Conservation (phyloP, 73 alveolate genomes). For the Stentor roeselii region DNA sequence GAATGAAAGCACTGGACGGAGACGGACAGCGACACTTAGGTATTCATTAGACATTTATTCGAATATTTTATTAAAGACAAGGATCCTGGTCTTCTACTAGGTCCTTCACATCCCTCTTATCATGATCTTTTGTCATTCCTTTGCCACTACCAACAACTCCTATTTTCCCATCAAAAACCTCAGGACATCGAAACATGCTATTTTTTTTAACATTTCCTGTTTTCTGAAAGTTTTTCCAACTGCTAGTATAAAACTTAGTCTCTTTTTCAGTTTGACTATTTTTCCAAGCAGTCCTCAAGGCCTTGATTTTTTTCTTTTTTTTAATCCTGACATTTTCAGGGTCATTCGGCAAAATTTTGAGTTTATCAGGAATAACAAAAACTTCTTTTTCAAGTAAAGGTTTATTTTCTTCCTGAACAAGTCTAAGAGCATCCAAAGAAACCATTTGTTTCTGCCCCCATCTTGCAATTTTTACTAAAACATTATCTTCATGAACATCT, state of each 20-base stretch:
- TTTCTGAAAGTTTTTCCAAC: constrained; percentile 16
- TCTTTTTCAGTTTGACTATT: constrained; percentile 8
- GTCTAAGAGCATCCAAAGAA: not conserved
- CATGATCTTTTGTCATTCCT: constrained; percentile 11
- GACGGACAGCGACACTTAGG: constrained; percentile 10
- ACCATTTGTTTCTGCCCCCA: constrained; percentile 18
- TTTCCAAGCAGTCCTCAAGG: constrained; percentile 19
- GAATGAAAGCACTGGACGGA: not conserved
- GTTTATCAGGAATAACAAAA: constrained; percentile 1
- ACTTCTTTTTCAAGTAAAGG: constrained; percentile 13
- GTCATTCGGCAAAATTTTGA: constrained; percentile 23
- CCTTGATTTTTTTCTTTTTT: constrained; percentile 26
- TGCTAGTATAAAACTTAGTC: not conserved
- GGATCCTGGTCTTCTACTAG: too few relatives aligned
- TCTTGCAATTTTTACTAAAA: not conserved
- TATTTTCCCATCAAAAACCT: not conserved
- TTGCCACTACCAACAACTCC: not conserved
- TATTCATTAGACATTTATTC: too few relatives aligned
- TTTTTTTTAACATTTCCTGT: not conserved
- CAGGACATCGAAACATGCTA: constrained; percentile 16
- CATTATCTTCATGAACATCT: not conserved
- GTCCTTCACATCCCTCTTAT: not conserved
- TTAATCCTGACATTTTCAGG: constrained; percentile 6
- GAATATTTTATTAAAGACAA: too few relatives aligned
- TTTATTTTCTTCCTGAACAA: not conserved